These are phyloP conservation scores for Exophiala oligosperma DNA, from an alignment of 2,329 filamentous ascomycete species.

Conservation along the genomic window DNA sequence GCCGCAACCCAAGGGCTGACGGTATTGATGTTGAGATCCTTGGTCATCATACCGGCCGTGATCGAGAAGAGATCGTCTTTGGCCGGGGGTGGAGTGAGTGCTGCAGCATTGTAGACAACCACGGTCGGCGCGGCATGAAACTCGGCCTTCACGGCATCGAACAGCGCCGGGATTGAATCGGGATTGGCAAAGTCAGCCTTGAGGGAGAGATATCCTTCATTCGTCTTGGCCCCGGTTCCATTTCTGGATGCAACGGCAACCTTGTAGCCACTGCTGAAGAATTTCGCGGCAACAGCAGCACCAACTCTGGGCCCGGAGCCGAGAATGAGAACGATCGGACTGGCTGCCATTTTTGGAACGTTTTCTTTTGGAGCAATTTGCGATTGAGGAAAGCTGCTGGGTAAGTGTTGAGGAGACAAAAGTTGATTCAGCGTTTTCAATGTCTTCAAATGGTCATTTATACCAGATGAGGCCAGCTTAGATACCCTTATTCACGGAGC, in stretches of 20 bases:
- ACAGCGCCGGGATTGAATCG: conserved; percentile 36
- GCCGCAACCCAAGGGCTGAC: conserved; percentile 42
- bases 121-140: conserved; percentile 34
- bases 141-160: conserved; percentile 38
- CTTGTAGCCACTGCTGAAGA: conserved; percentile 23
- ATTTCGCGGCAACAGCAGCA: conserved; percentile 9
- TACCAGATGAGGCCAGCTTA: too few species aligned
- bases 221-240: background rate
- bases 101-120: conserved; percentile 30
- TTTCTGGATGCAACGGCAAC: conserved; percentile 11
- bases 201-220: conserved; percentile 31
- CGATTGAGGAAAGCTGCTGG: too few species aligned
- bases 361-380: too few species aligned
- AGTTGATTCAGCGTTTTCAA: too few species aligned
- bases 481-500: too few species aligned
- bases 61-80: conserved; percentile 31
- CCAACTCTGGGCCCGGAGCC: conserved; percentile 18
- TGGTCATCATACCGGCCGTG: conserved; percentile 24
- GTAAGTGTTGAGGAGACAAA: too few species aligned
- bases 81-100: background rate
- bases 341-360: background rate
- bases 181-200: conserved; percentile 37
- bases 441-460: too few species aligned
- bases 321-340: conserved; percentile 35
- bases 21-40: conserved; percentile 40